Evolutionary conservation across 371 early-diverging fungal genomes (phyloP), one percentile per base, ranked within the genome.

Genomic region (Syncephalastrum racemosum): DNA sequence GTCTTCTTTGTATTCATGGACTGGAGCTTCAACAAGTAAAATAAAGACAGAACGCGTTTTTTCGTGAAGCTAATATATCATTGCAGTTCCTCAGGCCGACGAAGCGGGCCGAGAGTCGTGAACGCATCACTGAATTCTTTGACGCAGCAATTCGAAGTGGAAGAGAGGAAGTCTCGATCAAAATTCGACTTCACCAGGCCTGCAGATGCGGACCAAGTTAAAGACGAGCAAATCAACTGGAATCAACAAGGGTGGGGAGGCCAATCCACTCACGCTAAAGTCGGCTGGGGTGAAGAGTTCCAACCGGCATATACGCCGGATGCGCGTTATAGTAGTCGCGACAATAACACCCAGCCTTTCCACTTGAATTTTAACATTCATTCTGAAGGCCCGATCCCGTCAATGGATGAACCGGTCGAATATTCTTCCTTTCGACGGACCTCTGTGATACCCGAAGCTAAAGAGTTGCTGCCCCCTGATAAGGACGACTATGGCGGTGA

Each of bases 381-480:
- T 15, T 54, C 62, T 4, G 70, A 75, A 27, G 36, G 7, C 67
- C 70, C 0, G 49, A 53, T 1, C 72, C 72, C 50, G 49, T 61
- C 0, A 59, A 70, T 54, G 57, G 65, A 0, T 10, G 36, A 31
- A 7, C 10, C 10, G 10, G 58, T 60, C 1, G 66, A 75, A 10
- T 70, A 67, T 41, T 53, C 48, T 15, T 58, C 68, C 1, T 70
- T 62, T 46, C 62, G 68, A 23, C 36, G 56, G 1, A 60, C 63
- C 15, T 39, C 67, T 2, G 50, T 75, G 13, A 51, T 75, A 24
- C 75, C 75, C 0, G 56, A 59, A 5, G 65, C 58, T 49, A 66
- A 70, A 1, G 66, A 70, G 31, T 56, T 73, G 12, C 39, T 62
- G 12, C 10, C 36, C 14, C 14, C 44, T 1, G 54, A 23, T 5